A percentile compares a stretch with the other conserved stretches of the same genome.
These are phyloP conservation scores for Scheffersomyces stipitis DNA, from an alignment of 805 yeast genomes.

Conservation along the genomic window DNA sequence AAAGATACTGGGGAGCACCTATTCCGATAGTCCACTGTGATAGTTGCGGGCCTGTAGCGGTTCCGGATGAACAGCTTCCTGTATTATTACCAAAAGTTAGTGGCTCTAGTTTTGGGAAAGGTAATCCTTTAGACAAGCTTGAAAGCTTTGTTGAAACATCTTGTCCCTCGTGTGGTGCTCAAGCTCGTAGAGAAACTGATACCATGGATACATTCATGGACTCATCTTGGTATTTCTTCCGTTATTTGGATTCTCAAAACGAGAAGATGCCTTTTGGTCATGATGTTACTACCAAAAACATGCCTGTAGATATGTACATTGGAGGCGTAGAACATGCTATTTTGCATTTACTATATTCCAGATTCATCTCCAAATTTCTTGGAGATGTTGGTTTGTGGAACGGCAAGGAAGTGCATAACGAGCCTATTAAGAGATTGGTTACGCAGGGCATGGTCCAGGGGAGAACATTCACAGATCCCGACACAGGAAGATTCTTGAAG, in stretches of 20 bases:
- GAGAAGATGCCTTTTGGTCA: slow-evolving; percentile 49
- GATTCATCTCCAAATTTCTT: slow-evolving; percentile 83
- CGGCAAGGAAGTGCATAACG: slow-evolving; percentile 58
- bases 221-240: slow-evolving; percentile 93
- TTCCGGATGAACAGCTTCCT: slow-evolving; percentile 85
- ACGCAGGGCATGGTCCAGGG: slow-evolving; percentile 99
- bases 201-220: slow-evolving; percentile 99
- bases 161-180: slow-evolving; percentile 79
- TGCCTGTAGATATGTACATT: slow-evolving; percentile 89
- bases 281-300: slow-evolving; percentile 45
- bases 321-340: slow-evolving; percentile 99
- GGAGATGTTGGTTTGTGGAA: slow-evolving; percentile 67
- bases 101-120: slow-evolving; percentile 56
- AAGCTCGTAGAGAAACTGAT: slow-evolving; percentile 87
- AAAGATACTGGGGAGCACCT: slow-evolving; percentile 98
- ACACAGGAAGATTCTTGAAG: slow-evolving; percentile 69
- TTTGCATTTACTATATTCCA: slow-evolving; percentile 79
- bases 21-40: slow-evolving; percentile 91
- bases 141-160: slow-evolving; percentile 66
- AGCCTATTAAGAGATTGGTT: slow-evolving; percentile 76
- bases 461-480: slow-evolving; percentile 72
- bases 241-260: slow-evolving; percentile 78
- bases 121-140: slow-evolving; percentile 58
- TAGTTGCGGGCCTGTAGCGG: slow-evolving; percentile 86
- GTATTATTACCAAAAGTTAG: slow-evolving; percentile 69